Base-by-base conservation (phyloP, 1,284 basidiomycete genomes). In the Cryptococcus depauperatus region DNA sequence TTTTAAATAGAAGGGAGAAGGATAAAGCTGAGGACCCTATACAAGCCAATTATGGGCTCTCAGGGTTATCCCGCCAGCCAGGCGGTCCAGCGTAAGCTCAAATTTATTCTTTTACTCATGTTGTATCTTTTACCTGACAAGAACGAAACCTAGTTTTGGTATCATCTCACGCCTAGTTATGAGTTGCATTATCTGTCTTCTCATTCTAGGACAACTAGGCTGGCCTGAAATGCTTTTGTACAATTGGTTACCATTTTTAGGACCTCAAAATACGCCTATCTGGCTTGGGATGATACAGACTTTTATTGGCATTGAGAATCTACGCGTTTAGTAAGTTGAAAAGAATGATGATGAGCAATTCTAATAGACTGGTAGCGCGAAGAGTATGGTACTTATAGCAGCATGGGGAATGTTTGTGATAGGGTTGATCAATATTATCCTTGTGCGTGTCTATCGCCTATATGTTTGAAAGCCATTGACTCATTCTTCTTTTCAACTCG, bases 221-320 rank as follows among this genome's bases (percentile, higher is more conserved):
- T 40, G 44, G 26, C 61, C 61, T 4, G 61, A 64, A 35, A 50
- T 41, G 30, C 46, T 57, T 16, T 41, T 61, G n/a, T 58, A 58
- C 37, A 26, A 42, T 4, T 49, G 50, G 27, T n/a, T 49, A 1
- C 39, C 52, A 0, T 58, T 52, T 56, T 44, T 64, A 2, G 62
- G 62, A n/a, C 55, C 62, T 3, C 54, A 60, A 29, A 56, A 48
- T 25, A 58, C 59, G 4, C 58, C 62, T 1, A 11, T 61, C 0
- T 46, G 43, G 37, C 32, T 61, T 7, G 62, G 62, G 3, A 6
- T 46, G 3, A 23, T 51, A 6, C 51, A 64, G 37, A 19, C 43
- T 3, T 42, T 62, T 18, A 29, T 57, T 14, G 48, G 51, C 1
- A 43, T 59, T 8, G 56, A 59, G 43, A 54, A 48, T 40, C 50